phyloP scores from a whole-genome alignment of 1,284 basidiomycete species.

The Leccinum holopus region DNA sequence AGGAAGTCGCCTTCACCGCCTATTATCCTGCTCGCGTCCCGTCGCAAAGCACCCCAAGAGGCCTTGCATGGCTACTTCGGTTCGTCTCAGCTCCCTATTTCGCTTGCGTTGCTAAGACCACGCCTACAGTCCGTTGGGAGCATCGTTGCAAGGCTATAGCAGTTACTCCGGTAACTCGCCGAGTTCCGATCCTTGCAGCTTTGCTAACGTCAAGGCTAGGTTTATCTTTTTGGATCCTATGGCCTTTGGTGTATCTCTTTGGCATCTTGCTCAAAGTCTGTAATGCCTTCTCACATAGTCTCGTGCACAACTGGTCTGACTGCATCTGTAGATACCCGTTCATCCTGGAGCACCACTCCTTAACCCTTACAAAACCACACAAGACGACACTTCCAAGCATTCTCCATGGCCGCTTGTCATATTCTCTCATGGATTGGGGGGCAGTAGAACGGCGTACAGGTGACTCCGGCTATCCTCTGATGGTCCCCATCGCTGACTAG shows the following conservation, averaged over 20 bases:
- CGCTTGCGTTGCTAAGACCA: background rate
- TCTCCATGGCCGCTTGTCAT: slow-evolving; percentile 69
- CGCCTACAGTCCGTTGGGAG: slow-evolving; percentile 40
- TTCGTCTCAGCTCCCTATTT: slow-evolving; percentile 26
- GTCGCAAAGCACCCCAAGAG: slow-evolving; percentile 33
- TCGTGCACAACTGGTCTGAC: background rate
- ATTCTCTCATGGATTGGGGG: slow-evolving; percentile 82
- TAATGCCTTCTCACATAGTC: background rate
- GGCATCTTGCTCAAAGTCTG: slow-evolving; percentile 45
- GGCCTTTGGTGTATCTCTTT: slow-evolving; percentile 51
- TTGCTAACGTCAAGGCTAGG: slow-evolving; percentile 21
- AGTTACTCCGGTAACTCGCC: slow-evolving; percentile 39
- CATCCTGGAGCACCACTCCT: slow-evolving; percentile 56
- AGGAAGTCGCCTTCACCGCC: slow-evolving; percentile 58
- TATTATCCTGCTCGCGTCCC: slow-evolving; percentile 54
- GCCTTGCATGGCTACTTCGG: slow-evolving; percentile 55
- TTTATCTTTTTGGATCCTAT: slow-evolving; percentile 45
- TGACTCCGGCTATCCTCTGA: slow-evolving; percentile 21
- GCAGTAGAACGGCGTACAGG: slow-evolving; percentile 71
- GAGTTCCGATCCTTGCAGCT: background rate
- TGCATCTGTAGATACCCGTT: slow-evolving; percentile 50
- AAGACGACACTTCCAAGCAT: slow-evolving; percentile 10
- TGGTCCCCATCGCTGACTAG: slow-evolving; percentile 3
- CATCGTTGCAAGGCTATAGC: slow-evolving; percentile 45
- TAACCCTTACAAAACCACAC: slow-evolving; percentile 29